These are phyloP conservation scores for Collybiopsis luxurians DNA, from an alignment of 768 basidiomycete genomes.

Conservation along the genomic window DNA sequence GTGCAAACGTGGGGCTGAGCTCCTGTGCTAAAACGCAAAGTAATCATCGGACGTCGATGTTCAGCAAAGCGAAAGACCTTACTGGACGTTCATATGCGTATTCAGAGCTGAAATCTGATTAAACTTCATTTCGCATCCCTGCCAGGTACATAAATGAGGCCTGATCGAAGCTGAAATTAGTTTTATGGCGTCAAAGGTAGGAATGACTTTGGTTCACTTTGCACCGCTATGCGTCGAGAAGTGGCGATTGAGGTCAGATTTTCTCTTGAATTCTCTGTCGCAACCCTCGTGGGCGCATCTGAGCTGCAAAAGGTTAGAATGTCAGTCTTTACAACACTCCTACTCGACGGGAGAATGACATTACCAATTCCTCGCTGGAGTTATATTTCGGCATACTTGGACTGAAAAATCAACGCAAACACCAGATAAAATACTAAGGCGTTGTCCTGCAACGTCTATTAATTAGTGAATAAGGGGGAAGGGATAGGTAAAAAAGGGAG, in stretches of 20 bases:
- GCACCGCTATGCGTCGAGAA: slow-evolving; percentile 43
- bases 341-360: not conserved
- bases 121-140: slow-evolving; percentile 51
- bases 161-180: slow-evolving; percentile 29
- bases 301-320: not conserved
- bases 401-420: not conserved
- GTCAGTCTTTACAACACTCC: not conserved
- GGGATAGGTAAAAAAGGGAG: slow-evolving; percentile 13
- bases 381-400: not conserved
- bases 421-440: slow-evolving; percentile 24
- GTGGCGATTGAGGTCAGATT: slow-evolving; percentile 63
- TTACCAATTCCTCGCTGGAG: not conserved
- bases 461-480: not conserved
- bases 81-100: slow-evolving; percentile 70
- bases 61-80: slow-evolving; percentile 24
- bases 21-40: slow-evolving; percentile 38
- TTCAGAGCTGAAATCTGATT: slow-evolving; percentile 58
- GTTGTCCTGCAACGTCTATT: slow-evolving; percentile 45
- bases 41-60: not conserved
- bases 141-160: slow-evolving; percentile 42
- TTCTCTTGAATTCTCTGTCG: slow-evolving; percentile 48
- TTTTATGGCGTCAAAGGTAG: not conserved
- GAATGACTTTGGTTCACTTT: slow-evolving; percentile 36
- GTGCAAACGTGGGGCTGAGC: slow-evolving; percentile 53
- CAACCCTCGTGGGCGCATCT: slow-evolving; percentile 44